Evolutionary conservation across 148 eudicot genomes (phyloP).

Genomic region (Chenopodium quinoa): DNA sequence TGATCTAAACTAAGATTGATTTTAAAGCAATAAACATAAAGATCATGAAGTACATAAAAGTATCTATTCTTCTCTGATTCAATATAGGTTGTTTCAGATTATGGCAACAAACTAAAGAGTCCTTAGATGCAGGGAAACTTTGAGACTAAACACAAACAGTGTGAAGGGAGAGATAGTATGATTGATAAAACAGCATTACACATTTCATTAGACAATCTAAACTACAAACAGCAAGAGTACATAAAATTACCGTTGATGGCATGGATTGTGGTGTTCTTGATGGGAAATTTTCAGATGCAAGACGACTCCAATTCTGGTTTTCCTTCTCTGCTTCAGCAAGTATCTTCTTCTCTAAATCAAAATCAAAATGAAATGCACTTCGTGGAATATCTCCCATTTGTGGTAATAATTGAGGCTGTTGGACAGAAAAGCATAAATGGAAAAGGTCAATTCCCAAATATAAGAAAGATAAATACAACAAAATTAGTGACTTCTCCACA

Average conservation of each 20-base stretch:
- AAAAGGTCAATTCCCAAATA: neutral
- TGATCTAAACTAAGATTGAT: neutral
- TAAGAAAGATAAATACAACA: neutral
- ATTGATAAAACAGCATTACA: neutral
- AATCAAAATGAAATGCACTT: constrained; percentile 83
- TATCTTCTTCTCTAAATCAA: constrained; percentile 78
- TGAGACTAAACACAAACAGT: neutral
- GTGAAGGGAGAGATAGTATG: neutral
- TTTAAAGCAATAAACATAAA: neutral
- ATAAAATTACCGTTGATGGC: constrained; percentile 42
- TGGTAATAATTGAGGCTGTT: constrained; percentile 78
- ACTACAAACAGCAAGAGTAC: neutral
- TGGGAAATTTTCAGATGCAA: constrained; percentile 62
- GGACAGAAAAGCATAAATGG: neutral
- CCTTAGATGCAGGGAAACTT: neutral
- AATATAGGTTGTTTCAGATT: neutral
- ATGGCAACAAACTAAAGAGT: neutral
- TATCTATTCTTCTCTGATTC: no score
- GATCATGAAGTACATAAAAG: no score
- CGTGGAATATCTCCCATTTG: constrained; percentile 82
- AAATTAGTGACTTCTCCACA: neutral
- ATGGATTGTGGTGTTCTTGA: constrained; percentile 54
- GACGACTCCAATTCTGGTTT: constrained; percentile 75
- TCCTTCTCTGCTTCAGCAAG: constrained; percentile 84
- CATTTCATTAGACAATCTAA: constrained; percentile 1